phyloP scores from a whole-genome alignment of 2,329 filamentous ascomycete genomes.

The Sarocladium strictum region DNA sequence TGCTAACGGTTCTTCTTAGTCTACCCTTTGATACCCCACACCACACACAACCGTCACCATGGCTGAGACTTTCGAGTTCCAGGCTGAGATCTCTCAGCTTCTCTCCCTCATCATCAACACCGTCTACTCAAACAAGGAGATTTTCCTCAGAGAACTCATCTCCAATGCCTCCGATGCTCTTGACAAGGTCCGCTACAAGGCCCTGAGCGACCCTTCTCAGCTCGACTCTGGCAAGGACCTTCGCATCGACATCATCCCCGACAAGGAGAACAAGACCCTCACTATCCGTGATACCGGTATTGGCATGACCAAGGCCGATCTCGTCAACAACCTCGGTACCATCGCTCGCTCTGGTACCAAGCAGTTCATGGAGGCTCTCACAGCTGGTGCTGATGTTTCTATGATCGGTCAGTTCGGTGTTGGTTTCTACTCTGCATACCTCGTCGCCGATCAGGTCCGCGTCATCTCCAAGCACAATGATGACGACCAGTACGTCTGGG shows the following conservation, averaged over 20 bases:
- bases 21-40: conserved; percentile 29
- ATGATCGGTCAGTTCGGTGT: conserved; percentile 99
- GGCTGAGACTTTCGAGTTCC: conserved; percentile 99
- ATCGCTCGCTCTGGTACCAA: conserved; percentile 99
- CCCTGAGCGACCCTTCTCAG: conserved; percentile 93
- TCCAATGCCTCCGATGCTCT: conserved; percentile 98
- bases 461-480: conserved; percentile 99
- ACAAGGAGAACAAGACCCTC: conserved; percentile 96
- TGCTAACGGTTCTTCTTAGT: conserved; percentile 19
- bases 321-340: conserved; percentile 99
- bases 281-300: conserved; percentile 98
- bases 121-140: conserved; percentile 99
- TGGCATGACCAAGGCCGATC: conserved; percentile 99
- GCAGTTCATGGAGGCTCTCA: conserved; percentile 99
- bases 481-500: conserved; percentile 99
- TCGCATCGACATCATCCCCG: conserved; percentile 96
- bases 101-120: conserved; percentile 99
- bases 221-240: conserved; percentile 97
- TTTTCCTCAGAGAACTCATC: conserved; percentile 97
- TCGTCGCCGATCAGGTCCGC: conserved; percentile 92
- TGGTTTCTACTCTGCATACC: conserved; percentile 99
- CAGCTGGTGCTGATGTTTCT: conserved; percentile 96
- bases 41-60: conserved; percentile 49
- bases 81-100: conserved; percentile 99
- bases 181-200: conserved; percentile 99